Conservation (phyloP, 495 filamentous ascomycete species). For the Thermochaetoides thermophila region DNA sequence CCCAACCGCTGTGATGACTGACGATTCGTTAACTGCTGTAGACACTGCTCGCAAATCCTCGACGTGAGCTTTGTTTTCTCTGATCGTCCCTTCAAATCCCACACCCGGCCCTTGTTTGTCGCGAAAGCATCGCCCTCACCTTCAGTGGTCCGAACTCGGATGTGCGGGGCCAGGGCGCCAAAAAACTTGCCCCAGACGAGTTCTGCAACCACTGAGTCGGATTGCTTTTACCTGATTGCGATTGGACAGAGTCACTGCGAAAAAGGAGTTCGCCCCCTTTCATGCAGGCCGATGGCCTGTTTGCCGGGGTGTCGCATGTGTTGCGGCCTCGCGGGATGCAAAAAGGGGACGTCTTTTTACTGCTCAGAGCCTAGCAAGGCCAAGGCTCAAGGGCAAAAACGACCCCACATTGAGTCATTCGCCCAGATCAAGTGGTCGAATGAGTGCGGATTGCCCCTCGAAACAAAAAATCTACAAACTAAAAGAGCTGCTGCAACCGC, state of each 20-base stretch:
- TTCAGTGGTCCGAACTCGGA: slow-evolving; percentile 2
- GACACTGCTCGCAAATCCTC: too few relatives aligned
- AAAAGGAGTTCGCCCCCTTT: not conserved
- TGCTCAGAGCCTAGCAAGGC: too few relatives aligned
- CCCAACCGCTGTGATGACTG: too few relatives aligned
- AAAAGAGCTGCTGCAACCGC: too few relatives aligned
- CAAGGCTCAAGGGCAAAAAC: not conserved
- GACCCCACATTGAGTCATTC: slow-evolving; percentile 16
- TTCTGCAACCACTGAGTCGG: not conserved
- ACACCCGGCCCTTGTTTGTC: too few relatives aligned
- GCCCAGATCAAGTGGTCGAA: too few relatives aligned
- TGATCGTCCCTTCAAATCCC: too few relatives aligned
- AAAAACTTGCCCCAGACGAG: not conserved
- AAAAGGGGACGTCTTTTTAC: too few relatives aligned
- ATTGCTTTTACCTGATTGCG: not conserved
- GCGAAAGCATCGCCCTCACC: too few relatives aligned
- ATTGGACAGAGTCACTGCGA: not conserved
- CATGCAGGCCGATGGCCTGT: not conserved
- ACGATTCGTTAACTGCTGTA: too few relatives aligned
- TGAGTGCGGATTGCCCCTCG: slow-evolving; percentile 7
- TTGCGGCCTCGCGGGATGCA: too few relatives aligned
- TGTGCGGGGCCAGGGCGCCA: not conserved
- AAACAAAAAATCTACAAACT: slow-evolving; percentile 1
- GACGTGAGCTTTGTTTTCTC: too few relatives aligned
- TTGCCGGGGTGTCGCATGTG: not conserved